phyloP scores from a whole-genome alignment of 257 asterid genomes.

The Ligustrum vulgare region DNA sequence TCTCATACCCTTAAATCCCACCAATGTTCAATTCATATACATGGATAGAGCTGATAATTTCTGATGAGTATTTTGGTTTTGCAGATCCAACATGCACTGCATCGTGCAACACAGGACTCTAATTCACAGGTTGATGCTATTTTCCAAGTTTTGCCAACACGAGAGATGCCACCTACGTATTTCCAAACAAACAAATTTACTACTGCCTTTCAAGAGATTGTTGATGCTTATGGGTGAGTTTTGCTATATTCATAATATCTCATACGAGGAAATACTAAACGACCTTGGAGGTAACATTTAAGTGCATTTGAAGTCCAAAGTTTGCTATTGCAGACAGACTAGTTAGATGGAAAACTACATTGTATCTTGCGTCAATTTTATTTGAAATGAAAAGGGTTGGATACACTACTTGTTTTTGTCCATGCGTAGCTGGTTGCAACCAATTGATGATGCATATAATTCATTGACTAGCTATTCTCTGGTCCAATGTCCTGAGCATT shows the following conservation, averaged over 20 bases:
- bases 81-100: conserved; percentile 87
- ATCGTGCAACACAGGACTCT: conserved; percentile 73
- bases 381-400: conserved; percentile 12
- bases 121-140: conserved; percentile 95
- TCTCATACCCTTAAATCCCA: too few relatives aligned
- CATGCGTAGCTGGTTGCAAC: neutral
- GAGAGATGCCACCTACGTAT: conserved; percentile 95
- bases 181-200: conserved; percentile 90
- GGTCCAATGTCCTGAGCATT: conserved; percentile 11
- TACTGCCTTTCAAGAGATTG: conserved; percentile 86
- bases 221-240: conserved; percentile 98
- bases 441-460: conserved; percentile 5
- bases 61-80: conserved; percentile 7
- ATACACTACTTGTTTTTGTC: neutral
- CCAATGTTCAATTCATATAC: too few relatives aligned
- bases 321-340: conserved; percentile 10
- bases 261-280: neutral
- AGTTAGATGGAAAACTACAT: conserved; percentile 6
- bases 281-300: conserved; percentile 1
- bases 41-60: neutral
- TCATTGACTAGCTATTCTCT: neutral
- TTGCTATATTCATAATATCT: conserved; percentile 17
- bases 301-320: neutral
- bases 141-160: conserved; percentile 78
- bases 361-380: neutral